These are phyloP conservation scores for Blastobotrys chiropterorum DNA, from an alignment of 805 yeast species.

Conservation along the genomic window DNA sequence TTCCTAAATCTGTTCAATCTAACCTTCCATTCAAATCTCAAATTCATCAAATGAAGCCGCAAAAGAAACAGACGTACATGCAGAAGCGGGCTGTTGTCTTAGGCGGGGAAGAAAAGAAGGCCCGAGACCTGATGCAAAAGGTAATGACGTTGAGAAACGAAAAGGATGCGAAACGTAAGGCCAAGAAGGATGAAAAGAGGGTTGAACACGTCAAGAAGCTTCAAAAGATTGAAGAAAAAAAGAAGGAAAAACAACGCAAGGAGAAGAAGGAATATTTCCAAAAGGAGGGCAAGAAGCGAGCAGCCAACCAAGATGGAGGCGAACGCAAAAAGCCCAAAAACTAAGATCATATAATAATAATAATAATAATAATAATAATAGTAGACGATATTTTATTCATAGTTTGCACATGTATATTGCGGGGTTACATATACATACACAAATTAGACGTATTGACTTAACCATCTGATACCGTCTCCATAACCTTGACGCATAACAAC, in stretches of 20 bases:
- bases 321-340: neutral
- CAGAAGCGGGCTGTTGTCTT: conserved; percentile 90
- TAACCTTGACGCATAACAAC: conserved; percentile 98
- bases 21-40: conserved; percentile 90
- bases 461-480: conserved; percentile 98
- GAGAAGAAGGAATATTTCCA: conserved; percentile 83
- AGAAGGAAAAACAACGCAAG: conserved; percentile 69
- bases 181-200: conserved; percentile 70
- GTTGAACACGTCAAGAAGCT: conserved; percentile 66
- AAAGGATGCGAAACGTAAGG: conserved; percentile 70
- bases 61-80: conserved; percentile 67
- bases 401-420: neutral
- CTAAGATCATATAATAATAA: neutral
- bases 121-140: conserved; percentile 81
- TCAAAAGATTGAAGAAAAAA: conserved; percentile 66
- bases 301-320: conserved; percentile 25
- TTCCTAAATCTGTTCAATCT: conserved; percentile 71
- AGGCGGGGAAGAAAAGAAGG: conserved; percentile 89
- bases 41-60: conserved; percentile 81
- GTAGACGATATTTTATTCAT: neutral
- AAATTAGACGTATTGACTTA: conserved; percentile 81
- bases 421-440: neutral
- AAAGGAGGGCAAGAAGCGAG: conserved; percentile 32
- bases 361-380: neutral
- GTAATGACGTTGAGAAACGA: conserved; percentile 78